Base-by-base conservation (phyloP, 345 rosid genomes). In the Moricandia moricandioides region DNA sequence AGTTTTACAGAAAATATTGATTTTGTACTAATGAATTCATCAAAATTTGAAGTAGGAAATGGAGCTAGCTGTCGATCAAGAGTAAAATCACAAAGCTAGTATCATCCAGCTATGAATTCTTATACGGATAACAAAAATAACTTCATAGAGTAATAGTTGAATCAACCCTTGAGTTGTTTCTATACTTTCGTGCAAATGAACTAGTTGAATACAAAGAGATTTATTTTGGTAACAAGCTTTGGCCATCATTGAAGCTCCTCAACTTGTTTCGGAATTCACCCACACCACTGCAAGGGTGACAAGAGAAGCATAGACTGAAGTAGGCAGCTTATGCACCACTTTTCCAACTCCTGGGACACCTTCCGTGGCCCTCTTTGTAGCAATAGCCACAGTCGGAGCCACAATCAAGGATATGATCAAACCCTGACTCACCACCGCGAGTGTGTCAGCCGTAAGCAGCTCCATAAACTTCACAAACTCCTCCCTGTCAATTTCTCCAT, bases 341-440 rank as follows among this genome's bases (percentile, higher is more conserved):
- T 87, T 89, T 1, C 98, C 98, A 13, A 93, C 86, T 4, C 88
- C 89, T 0, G 97, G 98, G 33, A 93, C 91, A 31, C 93, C 98
- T 73, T 93, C 98, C 0, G 98, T 93, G 4, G 92, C 91, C 65
- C 35, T 87, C 84, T 93, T 93, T 17, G 96, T 89, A 2, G 97
- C 96, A 80, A 89, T 75, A 59, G 97, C 98, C 12, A 93, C 88
- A 5, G 98, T 88, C 0, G 98, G 98, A 57, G 98, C 97, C 33
- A 88, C 97, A n/a, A 87, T 76, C 84, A 93, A 72, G 27, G 97
- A 79, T 43, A 93, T 47, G 45, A 93, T 79, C 81, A 93, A 78
- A 80, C 98, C 98, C 58, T 87, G 97, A 73, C 97, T 91, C 40
- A 91, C 89, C 14, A 89, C 81, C 4, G 81, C 55, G 27, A 91